A percentile compares a stretch with the other conserved stretches of the same genome.
Conservation (phyloP, 129 eudicot species). For the Smallanthus sonchifolius region DNA sequence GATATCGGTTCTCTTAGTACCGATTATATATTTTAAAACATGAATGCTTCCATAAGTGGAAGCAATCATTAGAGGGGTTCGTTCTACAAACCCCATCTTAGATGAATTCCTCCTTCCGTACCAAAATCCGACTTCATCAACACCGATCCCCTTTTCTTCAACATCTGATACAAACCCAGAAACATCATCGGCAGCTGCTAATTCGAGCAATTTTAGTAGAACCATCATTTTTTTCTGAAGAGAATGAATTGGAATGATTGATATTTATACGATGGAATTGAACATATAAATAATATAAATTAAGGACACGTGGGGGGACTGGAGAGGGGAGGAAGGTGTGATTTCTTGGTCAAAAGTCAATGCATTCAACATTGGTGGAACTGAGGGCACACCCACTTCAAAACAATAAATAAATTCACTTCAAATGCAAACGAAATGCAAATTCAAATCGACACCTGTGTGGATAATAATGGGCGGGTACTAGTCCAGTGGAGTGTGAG, state of each 20-base stretch:
- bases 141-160: constrained; percentile 33
- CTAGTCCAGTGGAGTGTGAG: constrained; percentile 11
- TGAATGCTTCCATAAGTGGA: constrained; percentile 57
- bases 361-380: constrained; percentile 40
- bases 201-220: constrained; percentile 44
- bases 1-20: constrained; percentile 32
- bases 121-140: constrained; percentile 62
- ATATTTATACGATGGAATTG: constrained; percentile 14
- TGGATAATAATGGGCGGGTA: constrained; percentile 5
- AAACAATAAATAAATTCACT: constrained; percentile 33
- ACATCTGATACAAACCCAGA: constrained; percentile 41
- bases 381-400: constrained; percentile 36
- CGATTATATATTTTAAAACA: constrained; percentile 47
- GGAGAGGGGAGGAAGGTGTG: constrained; percentile 58
- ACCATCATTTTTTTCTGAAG: constrained; percentile 5
- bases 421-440: constrained; percentile 17
- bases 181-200: constrained; percentile 65
- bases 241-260: constrained; percentile 10
- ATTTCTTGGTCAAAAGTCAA: constrained; percentile 65
- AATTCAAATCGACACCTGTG: background rate
- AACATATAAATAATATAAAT: constrained; percentile 4
- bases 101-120: constrained; percentile 59
- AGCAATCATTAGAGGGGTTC: constrained; percentile 80
- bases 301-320: constrained; percentile 18
- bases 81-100: constrained; percentile 58